Base-by-base conservation (phyloP, 768 basidiomycete genomes). In the Pisolithus marmoratus region DNA sequence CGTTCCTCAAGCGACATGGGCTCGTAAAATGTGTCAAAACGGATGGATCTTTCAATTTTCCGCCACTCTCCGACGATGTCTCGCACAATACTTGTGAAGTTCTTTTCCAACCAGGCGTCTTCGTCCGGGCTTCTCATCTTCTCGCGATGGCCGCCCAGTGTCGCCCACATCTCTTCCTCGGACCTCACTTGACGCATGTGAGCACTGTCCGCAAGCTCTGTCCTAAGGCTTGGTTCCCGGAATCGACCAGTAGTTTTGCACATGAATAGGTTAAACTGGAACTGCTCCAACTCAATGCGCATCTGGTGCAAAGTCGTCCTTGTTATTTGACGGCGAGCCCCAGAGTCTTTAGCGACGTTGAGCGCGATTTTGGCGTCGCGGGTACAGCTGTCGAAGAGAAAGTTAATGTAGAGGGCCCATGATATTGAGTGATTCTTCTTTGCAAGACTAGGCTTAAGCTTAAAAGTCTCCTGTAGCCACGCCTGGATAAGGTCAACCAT, bases 1-100 rank as follows among this genome's bases (percentile, higher is more conserved):
- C 72, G 72, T 55, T 86, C 84, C 4, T 82, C 68, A 42, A 78
- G 59, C 12, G 81, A 80, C 3, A 85, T 63, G 1, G 78, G 66
- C 49, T 74, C 55, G 51, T 85, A 83, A 58, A 81, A 76, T 0
- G 72, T 76, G 47, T 72, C 75, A 44, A 44, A 24, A 11, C 66
- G 60, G 34, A 84, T 62, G 15, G 69, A 70, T 15, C 51, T 44
- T 53, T 69, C 72, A 2, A 84, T 60, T 8, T 62, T 66, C 6
- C 52, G 48, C 79, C 81, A 84, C 53, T 81, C 78, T 0, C 70
- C 63, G 26, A 75, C 42, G 38, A 84, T 76, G 15, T 61, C 56
- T 1, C 54, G 44, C 8, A 74, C 73, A 12, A 69, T 59, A 5
- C 54, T 53, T 3, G 53, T 54, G 54, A 81, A 84, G 27, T 80